These are phyloP conservation scores for Lactarius evosmus DNA, from an alignment of 768 basidiomycete genomes.

Conservation along the genomic window DNA sequence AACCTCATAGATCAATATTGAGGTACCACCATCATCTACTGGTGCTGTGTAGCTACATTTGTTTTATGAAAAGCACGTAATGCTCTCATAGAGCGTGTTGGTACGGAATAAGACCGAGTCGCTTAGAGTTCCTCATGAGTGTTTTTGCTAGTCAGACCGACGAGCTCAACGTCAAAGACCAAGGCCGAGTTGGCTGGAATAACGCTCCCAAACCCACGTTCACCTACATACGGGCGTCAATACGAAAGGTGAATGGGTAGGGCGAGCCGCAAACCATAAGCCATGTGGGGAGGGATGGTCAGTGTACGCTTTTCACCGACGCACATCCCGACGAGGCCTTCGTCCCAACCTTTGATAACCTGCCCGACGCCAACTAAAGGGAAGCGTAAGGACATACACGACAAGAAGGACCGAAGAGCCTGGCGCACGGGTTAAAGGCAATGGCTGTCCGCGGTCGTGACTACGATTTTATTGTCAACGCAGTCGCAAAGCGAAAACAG, in stretches of 20 bases:
- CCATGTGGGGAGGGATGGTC: constrained; percentile 76
- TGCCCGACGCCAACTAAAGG: constrained; percentile 69
- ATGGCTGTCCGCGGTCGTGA: constrained; percentile 67
- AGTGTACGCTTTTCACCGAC: constrained; percentile 82
- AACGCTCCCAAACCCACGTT: constrained; percentile 66
- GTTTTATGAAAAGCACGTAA: background rate
- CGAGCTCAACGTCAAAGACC: constrained; percentile 83
- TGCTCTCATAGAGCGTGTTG: background rate
- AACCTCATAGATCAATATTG: constrained; percentile 19
- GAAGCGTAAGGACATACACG: background rate
- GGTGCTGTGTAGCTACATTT: background rate
- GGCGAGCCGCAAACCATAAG: constrained; percentile 63
- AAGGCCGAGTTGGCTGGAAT: constrained; percentile 81
- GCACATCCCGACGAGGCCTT: constrained; percentile 83
- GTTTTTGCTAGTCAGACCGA: constrained; percentile 50
- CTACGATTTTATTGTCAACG: constrained; percentile 36
- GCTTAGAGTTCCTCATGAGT: constrained; percentile 50
- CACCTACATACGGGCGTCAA: constrained; percentile 43
- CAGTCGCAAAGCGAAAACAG: background rate
- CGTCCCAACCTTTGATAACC: constrained; percentile 84
- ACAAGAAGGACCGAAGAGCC: background rate
- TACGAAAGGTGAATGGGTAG: background rate
- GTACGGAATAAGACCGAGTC: background rate
- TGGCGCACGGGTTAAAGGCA: constrained; percentile 71
- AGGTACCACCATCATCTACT: background rate